Evolutionary conservation across 2,329 filamentous ascomycete species (phyloP).

Genomic region (Hymenoscyphus linearis): DNA sequence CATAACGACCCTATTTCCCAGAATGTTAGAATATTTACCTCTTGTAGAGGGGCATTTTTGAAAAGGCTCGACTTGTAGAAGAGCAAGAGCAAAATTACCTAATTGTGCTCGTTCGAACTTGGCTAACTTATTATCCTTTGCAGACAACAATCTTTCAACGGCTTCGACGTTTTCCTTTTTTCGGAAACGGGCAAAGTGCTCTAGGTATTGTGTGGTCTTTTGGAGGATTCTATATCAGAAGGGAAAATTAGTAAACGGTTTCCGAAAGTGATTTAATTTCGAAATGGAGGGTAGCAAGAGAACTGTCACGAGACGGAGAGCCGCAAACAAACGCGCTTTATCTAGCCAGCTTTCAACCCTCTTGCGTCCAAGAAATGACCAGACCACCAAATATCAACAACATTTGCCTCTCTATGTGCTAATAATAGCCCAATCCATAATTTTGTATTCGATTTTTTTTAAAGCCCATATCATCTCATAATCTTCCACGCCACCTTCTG

Average conservation of each 20-base stretch:
- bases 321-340: not conserved
- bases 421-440: not conserved
- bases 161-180: conserved; percentile 90
- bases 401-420: not conserved
- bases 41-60: conserved; percentile 3
- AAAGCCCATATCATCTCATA: not conserved
- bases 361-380: not conserved
- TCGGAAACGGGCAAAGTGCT: conserved; percentile 93
- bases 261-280: not conserved
- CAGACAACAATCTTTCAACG: conserved; percentile 80
- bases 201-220: conserved; percentile 88
- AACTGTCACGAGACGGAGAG: not conserved
- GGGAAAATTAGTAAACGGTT: not conserved
- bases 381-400: not conserved
- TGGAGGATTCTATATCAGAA: conserved; percentile 58
- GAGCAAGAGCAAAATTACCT: conserved; percentile 47
- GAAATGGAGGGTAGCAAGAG: not conserved
- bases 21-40: conserved; percentile 4
- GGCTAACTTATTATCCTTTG: conserved; percentile 67
- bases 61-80: not conserved
- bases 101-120: conserved; percentile 93
- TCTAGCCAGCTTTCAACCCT: not conserved
- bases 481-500: not conserved
- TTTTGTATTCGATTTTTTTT: too few relatives aligned
- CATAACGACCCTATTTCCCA: conserved; percentile 71